A percentile compares a stretch with the other conserved stretches of the same genome.
Conservation (phyloP, 1,139 yeast genomes). For the Scheffersomyces insectosa region DNA sequence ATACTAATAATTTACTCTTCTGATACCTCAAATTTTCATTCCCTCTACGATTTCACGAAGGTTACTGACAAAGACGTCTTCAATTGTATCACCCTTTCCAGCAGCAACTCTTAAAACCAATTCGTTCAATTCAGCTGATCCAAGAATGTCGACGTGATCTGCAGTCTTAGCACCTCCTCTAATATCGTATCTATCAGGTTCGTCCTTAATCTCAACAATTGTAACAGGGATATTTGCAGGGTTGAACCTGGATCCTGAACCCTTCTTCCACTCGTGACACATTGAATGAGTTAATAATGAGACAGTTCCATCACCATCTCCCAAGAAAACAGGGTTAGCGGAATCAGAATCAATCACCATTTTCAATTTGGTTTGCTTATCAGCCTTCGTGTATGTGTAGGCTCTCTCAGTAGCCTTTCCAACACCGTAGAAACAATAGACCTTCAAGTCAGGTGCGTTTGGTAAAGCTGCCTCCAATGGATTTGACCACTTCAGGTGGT, state of each 20-base stretch:
- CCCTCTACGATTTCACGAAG: conserved; percentile 57
- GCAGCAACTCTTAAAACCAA: conserved; percentile 77
- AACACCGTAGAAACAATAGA: conserved; percentile 90
- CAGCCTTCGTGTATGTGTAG: conserved; percentile 70
- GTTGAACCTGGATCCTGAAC: conserved; percentile 63
- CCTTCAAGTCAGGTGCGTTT: conserved; percentile 87
- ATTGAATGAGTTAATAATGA: conserved; percentile 78
- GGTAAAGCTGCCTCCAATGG: conserved; percentile 93
- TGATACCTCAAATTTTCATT: conserved; percentile 30
- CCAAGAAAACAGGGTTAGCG: conserved; percentile 64
- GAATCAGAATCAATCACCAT: conserved; percentile 66
- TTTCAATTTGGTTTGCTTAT: conserved; percentile 57
- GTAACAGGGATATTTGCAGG: conserved; percentile 76
- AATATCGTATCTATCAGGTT: conserved; percentile 90
- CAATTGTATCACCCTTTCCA: conserved; percentile 70
- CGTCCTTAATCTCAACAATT: conserved; percentile 87
- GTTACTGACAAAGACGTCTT: conserved; percentile 59
- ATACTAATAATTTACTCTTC: too few relatives aligned
- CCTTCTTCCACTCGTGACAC: conserved; percentile 84
- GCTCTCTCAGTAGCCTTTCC: conserved; percentile 96
- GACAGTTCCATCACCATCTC: conserved; percentile 97
- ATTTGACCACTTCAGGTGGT: conserved; percentile 83
- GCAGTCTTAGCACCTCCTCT: conserved; percentile 98
- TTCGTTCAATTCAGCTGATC: conserved; percentile 90
- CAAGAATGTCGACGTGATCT: conserved; percentile 94